A percentile compares a stretch with the other conserved stretches of the same genome.
Evolutionary conservation across 768 basidiomycete genomes (phyloP).

Genomic region (Lepiota venenata): DNA sequence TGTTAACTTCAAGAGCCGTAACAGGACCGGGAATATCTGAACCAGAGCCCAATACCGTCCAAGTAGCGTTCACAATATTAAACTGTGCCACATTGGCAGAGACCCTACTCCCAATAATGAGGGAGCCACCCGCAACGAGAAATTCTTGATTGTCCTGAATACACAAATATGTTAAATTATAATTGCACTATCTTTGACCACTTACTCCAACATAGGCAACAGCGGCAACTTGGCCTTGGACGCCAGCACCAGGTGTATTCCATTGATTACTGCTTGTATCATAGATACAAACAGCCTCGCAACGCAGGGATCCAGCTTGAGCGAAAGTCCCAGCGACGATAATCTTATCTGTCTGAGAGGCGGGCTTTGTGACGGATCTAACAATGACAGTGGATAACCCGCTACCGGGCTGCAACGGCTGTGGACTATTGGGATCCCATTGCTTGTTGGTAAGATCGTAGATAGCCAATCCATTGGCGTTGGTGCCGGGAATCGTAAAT

Average conservation of each 20-base stretch:
- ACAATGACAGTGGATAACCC: slow-evolving; percentile 55
- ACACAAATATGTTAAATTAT: slow-evolving; percentile 8
- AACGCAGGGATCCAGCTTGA: slow-evolving; percentile 69
- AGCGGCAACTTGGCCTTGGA: slow-evolving; percentile 77
- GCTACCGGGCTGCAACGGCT: slow-evolving; percentile 53
- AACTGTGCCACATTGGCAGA: slow-evolving; percentile 73
- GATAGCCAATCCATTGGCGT: slow-evolving; percentile 67
- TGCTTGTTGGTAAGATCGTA: slow-evolving; percentile 68
- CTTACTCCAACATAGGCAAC: slow-evolving; percentile 82
- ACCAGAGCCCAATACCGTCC: slow-evolving; percentile 64
- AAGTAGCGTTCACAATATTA: slow-evolving; percentile 67
- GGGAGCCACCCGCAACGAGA: slow-evolving; percentile 78
- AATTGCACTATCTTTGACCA: slow-evolving; percentile 15
- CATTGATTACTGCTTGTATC: slow-evolving; percentile 71
- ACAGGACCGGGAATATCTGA: slow-evolving; percentile 81
- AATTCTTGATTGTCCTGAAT: slow-evolving; percentile 58
- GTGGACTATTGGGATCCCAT: slow-evolving; percentile 60
- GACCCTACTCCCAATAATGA: slow-evolving; percentile 61
- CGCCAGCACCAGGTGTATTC: slow-evolving; percentile 74
- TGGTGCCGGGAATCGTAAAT: slow-evolving; percentile 59
- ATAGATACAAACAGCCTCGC: slow-evolving; percentile 77
- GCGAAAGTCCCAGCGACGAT: slow-evolving; percentile 89
- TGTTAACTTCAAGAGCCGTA: slow-evolving; percentile 83
- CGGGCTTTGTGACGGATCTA: slow-evolving; percentile 64
- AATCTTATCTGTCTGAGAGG: slow-evolving; percentile 55